A percentile compares a stretch with the other conserved stretches of the same genome.
Evolutionary conservation across 306 rosid genomes (phyloP).

Genomic region (Acacia crassicarpa): DNA sequence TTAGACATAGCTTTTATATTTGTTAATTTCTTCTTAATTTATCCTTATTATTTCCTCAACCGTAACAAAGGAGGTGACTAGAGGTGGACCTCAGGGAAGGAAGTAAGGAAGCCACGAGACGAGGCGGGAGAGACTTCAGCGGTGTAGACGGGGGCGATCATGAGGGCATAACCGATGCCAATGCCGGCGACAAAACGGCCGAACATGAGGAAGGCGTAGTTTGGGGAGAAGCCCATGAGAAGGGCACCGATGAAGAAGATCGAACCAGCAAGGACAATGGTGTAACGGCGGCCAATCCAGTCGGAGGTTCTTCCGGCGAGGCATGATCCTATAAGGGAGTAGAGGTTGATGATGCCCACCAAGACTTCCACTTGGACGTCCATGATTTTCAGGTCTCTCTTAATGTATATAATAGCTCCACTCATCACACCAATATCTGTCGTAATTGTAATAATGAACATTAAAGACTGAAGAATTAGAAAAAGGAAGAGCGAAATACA

Average conservation of each 20-base stretch:
- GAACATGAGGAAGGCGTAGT: slow-evolving; percentile 81
- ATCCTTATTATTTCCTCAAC: too few species aligned
- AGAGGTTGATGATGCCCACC: slow-evolving; percentile 64
- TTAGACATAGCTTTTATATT: too few species aligned
- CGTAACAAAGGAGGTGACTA: too few species aligned
- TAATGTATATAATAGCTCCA: slow-evolving; percentile 66
- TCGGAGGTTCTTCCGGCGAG: slow-evolving; percentile 88
- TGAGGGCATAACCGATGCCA: slow-evolving; percentile 77
- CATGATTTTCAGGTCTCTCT: slow-evolving; percentile 49
- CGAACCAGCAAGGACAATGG: slow-evolving; percentile 60
- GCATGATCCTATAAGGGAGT: slow-evolving; percentile 66
- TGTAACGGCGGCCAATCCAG: slow-evolving; percentile 90
- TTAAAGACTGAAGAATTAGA: neutral
- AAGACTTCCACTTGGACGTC: slow-evolving; percentile 63
- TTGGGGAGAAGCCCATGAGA: slow-evolving; percentile 87
- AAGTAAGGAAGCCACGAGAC: slow-evolving; percentile 82
- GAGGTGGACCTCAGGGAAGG: slow-evolving; percentile 70
- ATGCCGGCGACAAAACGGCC: slow-evolving; percentile 84
- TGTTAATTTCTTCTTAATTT: too few species aligned
- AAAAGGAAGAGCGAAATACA: neutral
- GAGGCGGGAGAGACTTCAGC: slow-evolving; percentile 86
- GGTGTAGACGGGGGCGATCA: slow-evolving; percentile 89
- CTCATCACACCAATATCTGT: slow-evolving; percentile 95
- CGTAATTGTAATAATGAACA: neutral
- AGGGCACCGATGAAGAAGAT: slow-evolving; percentile 77